Evolutionary conservation across 2,329 filamentous ascomycete species (phyloP).

Genomic region (Zopfia rhizophila): DNA sequence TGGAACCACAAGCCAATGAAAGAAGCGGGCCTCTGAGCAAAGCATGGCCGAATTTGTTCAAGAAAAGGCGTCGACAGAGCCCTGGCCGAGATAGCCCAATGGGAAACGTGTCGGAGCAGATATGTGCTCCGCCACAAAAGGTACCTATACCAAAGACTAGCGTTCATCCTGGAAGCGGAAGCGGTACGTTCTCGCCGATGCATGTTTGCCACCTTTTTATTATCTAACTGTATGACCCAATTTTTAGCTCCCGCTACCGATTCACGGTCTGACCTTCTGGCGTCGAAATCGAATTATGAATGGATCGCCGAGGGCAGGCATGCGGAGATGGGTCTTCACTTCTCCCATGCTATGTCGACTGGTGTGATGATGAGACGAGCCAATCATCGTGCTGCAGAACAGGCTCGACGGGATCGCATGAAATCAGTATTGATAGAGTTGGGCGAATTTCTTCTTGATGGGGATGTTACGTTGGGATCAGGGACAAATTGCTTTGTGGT

Average conservation of each 20-base stretch:
- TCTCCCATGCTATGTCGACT: constrained; percentile 44
- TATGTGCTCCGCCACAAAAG: constrained; percentile 32
- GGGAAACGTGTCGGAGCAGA: constrained; percentile 4
- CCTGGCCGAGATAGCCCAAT: constrained; percentile 34
- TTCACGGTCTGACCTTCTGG: constrained; percentile 39
- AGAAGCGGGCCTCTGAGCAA: constrained; percentile 36
- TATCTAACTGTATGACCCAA: no score
- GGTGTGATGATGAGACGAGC: constrained; percentile 47
- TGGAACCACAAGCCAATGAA: no score
- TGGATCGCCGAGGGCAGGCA: constrained; percentile 42
- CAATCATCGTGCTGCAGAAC: constrained; percentile 42
- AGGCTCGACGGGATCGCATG: constrained; percentile 45
- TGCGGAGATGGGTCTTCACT: constrained; percentile 44
- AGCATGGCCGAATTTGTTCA: constrained; percentile 44
- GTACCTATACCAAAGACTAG: constrained; percentile 37
- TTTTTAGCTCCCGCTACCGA: constrained; percentile 15
- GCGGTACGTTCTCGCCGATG: no score
- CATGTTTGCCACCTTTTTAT: no score
- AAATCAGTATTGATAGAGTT: constrained; percentile 44
- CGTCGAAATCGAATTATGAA: constrained; percentile 44
- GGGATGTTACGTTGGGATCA: constrained; percentile 43
- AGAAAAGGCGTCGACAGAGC: constrained; percentile 44
- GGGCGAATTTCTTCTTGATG: constrained; percentile 40
- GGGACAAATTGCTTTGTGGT: constrained; percentile 45
- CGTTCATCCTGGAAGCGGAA: constrained; percentile 33